These are phyloP conservation scores for Glaciozyma antarctica DNA, from an alignment of 768 basidiomycete species.

Conservation along the genomic window DNA sequence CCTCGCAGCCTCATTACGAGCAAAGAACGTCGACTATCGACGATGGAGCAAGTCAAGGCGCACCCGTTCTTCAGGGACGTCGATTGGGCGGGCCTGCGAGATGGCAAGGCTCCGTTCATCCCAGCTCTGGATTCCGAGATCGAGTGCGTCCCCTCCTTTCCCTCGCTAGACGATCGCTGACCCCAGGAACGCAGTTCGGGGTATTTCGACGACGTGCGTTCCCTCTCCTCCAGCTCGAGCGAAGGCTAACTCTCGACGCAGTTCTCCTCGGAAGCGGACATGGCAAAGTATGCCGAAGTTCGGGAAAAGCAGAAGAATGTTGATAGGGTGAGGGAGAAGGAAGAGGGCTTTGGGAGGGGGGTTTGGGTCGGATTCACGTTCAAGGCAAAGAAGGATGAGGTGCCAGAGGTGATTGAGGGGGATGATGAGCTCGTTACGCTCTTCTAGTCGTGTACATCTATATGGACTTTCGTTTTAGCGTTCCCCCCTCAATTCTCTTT, in stretches of 20 bases:
- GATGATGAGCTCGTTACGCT: background rate
- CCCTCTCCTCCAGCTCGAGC: background rate
- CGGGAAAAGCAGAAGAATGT: slow-evolving; percentile 94
- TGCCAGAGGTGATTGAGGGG: background rate
- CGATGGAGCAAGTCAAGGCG: slow-evolving; percentile 58
- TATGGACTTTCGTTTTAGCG: no score
- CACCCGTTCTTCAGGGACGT: slow-evolving; percentile 75
- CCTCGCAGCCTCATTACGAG: slow-evolving; percentile 62
- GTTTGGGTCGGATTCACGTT: slow-evolving; percentile 38
- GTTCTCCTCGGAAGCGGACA: slow-evolving; percentile 68
- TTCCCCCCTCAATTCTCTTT: no score
- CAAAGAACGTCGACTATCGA: slow-evolving; percentile 65
- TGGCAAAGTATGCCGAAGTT: slow-evolving; percentile 98
- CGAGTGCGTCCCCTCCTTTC: slow-evolving; percentile 43
- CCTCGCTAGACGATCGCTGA: background rate
- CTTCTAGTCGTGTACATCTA: background rate
- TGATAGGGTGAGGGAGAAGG: slow-evolving; percentile 75
- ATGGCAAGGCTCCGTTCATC: slow-evolving; percentile 70
- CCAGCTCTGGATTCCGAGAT: slow-evolving; percentile 88
- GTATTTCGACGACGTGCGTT: slow-evolving; percentile 34
- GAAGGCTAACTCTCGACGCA: slow-evolving; percentile 15
- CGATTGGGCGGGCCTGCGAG: slow-evolving; percentile 70
- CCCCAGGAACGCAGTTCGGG: slow-evolving; percentile 8
- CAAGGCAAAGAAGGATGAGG: slow-evolving; percentile 24
- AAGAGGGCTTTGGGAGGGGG: slow-evolving; percentile 45